Evolutionary conservation across 2,329 filamentous ascomycete genomes (phyloP).

Genomic region (Xylariaceae sp.): DNA sequence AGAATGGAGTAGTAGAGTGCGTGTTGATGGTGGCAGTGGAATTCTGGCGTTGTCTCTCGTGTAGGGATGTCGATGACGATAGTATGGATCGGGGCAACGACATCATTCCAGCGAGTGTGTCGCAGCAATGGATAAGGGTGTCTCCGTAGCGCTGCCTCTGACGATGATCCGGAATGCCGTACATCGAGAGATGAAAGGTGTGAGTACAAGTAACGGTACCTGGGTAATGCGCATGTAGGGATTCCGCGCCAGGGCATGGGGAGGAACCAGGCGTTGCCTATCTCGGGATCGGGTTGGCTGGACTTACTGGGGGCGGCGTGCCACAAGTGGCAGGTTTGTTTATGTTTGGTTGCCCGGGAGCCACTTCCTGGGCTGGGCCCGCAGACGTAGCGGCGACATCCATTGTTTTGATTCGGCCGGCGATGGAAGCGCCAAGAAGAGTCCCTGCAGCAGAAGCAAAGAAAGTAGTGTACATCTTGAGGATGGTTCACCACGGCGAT

Average conservation of each 20-base stretch:
- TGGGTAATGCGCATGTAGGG: too few species aligned
- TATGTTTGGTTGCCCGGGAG: conserved; percentile 23
- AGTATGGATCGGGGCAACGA: conserved; percentile 38
- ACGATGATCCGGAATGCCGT: conserved; percentile 23
- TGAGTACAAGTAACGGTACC: too few species aligned
- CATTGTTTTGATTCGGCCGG: too few species aligned
- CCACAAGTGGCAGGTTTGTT: conserved; percentile 5
- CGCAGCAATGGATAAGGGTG: conserved; percentile 22
- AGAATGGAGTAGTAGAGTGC: conserved; percentile 18
- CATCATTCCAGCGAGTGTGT: conserved; percentile 35
- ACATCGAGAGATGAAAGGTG: conserved; percentile 13
- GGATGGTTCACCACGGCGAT: background rate
- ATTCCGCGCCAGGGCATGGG: background rate
- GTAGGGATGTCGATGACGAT: background rate
- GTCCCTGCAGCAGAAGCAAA: background rate
- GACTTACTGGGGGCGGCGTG: conserved; percentile 13
- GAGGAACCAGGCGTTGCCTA: background rate
- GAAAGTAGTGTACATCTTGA: background rate
- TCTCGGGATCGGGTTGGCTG: background rate
- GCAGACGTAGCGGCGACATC: too few species aligned
- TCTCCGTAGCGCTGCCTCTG: conserved; percentile 25
- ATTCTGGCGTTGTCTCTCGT: conserved; percentile 27
- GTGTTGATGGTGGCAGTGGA: conserved; percentile 20
- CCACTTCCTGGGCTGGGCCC: background rate
- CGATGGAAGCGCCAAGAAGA: background rate